Evolutionary conservation across 768 basidiomycete genomes (phyloP), one percentile per base, ranked within the genome.

Genomic region (Chalciporus pseudorubinellus): DNA sequence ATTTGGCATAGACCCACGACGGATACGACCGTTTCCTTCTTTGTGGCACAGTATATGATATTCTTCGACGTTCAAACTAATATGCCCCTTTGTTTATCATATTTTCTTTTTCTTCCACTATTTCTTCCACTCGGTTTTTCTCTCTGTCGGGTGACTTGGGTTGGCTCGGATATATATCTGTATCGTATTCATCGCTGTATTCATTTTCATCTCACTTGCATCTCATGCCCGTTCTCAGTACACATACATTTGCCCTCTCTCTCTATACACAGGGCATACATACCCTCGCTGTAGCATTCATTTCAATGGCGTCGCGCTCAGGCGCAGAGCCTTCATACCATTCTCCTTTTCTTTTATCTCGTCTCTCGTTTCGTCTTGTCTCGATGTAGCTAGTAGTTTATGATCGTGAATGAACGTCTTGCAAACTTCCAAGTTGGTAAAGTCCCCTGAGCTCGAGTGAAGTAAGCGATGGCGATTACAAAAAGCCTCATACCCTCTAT

Each of bases 21-120:
- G 16, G n/a, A 36, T n/a, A 36, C 34, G 34, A 36, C 34, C 1
- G 3, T 36, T 36, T 36, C 34, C n/a, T n/a, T 20, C 9, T 19
- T 44, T 41, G 38, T 45, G 39, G 18, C 28, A 34, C 50, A 56
- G 26, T n/a, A 29, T 49, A 50, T 9, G 9, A 28, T 56, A 31
- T 12, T 33, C 22, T 65, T 63, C 53, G 59, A 48, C 46, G 2
- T 60, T 66, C 55, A 19, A 36, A 43, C 34, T 56, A 53, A 64
- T 64, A 21, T n/a, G 19, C 3, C 16, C 20, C 26, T 29, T 36
- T 10, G 4, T 44, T 44, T 24, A 13, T 39, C 20, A 46, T 22
- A 20, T 45, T 33, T 1, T 9, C 10, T 9, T 39, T 12, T 18
- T 38, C 11, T 31, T 43, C 34, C 33, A n/a, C n/a, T n/a, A n/a